Evolutionary conservation across 805 yeast species (phyloP).

Genomic region (Cyberlindnera mycetangii): DNA sequence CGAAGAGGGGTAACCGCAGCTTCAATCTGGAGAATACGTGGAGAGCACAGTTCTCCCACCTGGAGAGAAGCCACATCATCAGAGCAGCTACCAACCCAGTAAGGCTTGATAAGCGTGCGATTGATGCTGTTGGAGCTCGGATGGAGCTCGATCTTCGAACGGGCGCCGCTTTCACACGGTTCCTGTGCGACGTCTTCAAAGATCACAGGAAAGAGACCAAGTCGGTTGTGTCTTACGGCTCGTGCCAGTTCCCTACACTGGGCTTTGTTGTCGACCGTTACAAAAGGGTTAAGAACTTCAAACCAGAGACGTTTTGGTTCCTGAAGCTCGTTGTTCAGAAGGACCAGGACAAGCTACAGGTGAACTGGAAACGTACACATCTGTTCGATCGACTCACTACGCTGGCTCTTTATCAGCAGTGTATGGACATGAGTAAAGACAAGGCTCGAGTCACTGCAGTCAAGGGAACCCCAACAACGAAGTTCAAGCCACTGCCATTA

Average conservation of each 20-base stretch:
- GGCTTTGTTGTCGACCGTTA: conserved; percentile 95
- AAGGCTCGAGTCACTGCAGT: conserved; percentile 50
- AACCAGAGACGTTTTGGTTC: conserved; percentile 79
- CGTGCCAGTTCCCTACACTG: conserved; percentile 94
- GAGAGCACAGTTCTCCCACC: conserved; percentile 85
- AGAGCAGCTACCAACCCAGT: conserved; percentile 72
- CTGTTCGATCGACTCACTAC: conserved; percentile 73
- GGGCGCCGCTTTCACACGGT: conserved; percentile 85
- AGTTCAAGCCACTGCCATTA: conserved; percentile 83
- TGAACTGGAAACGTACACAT: conserved; percentile 71
- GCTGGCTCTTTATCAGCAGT: conserved; percentile 61
- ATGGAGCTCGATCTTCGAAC: conserved; percentile 85
- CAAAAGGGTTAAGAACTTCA: conserved; percentile 66
- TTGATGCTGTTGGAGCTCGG: conserved; percentile 82
- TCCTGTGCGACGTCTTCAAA: conserved; percentile 57
- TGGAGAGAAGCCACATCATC: conserved; percentile 70
- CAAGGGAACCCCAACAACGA: conserved; percentile 61
- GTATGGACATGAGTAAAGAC: conserved; percentile 42
- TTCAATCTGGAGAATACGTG: conserved; percentile 49
- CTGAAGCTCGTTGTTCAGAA: conserved; percentile 52
- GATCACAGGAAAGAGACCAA: conserved; percentile 14
- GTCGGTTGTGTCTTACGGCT: conserved; percentile 65
- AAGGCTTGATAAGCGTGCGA: conserved; percentile 60
- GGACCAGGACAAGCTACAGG: conserved; percentile 36
- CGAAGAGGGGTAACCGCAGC: conserved; percentile 43